Percentiles rank a stretch among this genome's conserved stretches.
Conservation (phyloP, 257 asterid genomes). For the Solanum habrochaites region DNA sequence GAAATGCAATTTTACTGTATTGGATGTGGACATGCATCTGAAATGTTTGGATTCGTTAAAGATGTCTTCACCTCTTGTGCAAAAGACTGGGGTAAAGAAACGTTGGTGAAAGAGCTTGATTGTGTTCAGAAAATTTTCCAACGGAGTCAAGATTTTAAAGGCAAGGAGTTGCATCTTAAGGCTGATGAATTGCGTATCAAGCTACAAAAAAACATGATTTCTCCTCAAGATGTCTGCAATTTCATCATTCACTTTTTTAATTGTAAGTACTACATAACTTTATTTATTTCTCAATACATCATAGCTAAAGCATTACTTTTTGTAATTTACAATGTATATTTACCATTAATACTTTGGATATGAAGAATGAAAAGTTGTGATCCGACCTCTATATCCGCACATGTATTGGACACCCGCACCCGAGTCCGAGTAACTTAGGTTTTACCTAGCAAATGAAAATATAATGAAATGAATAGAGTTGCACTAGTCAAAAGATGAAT, state of each 20-base stretch:
- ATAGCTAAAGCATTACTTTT: background rate
- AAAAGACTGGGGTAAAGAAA: conserved; percentile 62
- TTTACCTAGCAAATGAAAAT: background rate
- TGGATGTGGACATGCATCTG: conserved; percentile 77
- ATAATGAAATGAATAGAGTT: background rate
- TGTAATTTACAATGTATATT: background rate
- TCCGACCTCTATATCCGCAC: background rate
- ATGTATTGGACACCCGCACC: background rate
- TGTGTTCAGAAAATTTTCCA: conserved; percentile 57
- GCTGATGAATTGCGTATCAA: conserved; percentile 58
- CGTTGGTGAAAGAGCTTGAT: conserved; percentile 67
- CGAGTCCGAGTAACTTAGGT: background rate
- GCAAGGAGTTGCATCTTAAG: conserved; percentile 57
- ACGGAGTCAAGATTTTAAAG: conserved; percentile 75
- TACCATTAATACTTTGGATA: background rate
- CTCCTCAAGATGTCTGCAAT: conserved; percentile 65
- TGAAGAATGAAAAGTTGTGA: background rate
- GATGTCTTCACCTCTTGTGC: conserved; percentile 71
- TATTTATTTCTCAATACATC: background rate
- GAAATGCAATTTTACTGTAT: conserved; percentile 90
- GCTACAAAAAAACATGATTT: conserved; percentile 41
- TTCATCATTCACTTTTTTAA: background rate
- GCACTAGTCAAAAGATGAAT: background rate
- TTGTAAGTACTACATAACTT: background rate
- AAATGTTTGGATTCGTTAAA: conserved; percentile 93